These are phyloP conservation scores for Poronia punctata DNA, from an alignment of 495 filamentous ascomycete species.

Conservation along the genomic window DNA sequence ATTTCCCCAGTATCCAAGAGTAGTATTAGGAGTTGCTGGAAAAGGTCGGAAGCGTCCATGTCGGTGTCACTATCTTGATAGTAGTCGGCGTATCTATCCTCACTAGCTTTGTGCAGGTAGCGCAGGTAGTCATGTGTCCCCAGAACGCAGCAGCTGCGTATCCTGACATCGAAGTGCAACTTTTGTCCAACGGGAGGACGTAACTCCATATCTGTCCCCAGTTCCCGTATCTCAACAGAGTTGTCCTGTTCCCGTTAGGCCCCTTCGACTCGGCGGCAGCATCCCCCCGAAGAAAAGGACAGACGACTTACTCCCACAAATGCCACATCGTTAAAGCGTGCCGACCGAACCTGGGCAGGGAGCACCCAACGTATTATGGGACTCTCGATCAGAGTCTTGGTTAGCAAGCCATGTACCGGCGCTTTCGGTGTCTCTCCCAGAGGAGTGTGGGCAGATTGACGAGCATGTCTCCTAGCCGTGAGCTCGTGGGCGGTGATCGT, in stretches of 20 bases:
- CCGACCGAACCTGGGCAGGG: slow-evolving; percentile 66
- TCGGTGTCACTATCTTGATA: slow-evolving; percentile 18
- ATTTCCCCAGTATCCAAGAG: slow-evolving; percentile 61
- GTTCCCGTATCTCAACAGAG: slow-evolving; percentile 64
- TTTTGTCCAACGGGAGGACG: slow-evolving; percentile 65
- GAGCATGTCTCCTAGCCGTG: slow-evolving; percentile 10
- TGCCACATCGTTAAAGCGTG: slow-evolving; percentile 75
- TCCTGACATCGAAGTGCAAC: slow-evolving; percentile 64
- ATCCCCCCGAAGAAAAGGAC: slow-evolving; percentile 6
- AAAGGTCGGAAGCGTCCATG: slow-evolving; percentile 32
- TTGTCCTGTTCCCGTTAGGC: slow-evolving; percentile 46
- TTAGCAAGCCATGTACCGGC: slow-evolving; percentile 61
- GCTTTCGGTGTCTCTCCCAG: slow-evolving; percentile 25
- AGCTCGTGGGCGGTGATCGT: slow-evolving; percentile 21
- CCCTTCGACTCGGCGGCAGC: too few species aligned
- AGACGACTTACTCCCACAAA: slow-evolving; percentile 64
- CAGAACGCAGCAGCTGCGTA: slow-evolving; percentile 58
- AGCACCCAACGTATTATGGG: slow-evolving; percentile 71
- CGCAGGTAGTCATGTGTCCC: slow-evolving; percentile 31
- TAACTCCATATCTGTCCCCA: slow-evolving; percentile 55
- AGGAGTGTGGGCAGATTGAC: too few species aligned
- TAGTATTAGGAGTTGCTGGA: slow-evolving; percentile 71
- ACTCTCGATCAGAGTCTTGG: slow-evolving; percentile 68
- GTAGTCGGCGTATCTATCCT: slow-evolving; percentile 27
- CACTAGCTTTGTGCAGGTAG: slow-evolving; percentile 18